Conservation (phyloP, 2,329 filamentous ascomycete species). For the Colletotrichum sp. region DNA sequence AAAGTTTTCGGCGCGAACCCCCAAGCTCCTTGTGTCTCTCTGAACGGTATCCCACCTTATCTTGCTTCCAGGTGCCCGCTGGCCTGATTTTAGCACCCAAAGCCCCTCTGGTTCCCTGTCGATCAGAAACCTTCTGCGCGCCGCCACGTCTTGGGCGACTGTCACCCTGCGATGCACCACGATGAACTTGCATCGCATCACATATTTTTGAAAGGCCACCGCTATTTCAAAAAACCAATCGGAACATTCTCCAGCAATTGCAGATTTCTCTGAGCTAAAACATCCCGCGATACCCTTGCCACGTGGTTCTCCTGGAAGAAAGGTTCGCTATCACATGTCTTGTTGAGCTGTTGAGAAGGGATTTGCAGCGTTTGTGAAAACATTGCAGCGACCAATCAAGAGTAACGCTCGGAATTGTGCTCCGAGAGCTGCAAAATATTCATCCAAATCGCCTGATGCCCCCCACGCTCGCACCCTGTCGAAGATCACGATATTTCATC, state of each 20-base stretch:
- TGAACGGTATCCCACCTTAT: not conserved
- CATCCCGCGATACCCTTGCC: not conserved
- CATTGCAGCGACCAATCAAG: not conserved
- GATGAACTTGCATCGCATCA: not conserved
- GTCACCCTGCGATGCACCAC: not conserved
- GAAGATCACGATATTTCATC: not conserved
- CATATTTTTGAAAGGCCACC: not conserved
- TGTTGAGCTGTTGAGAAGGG: not conserved
- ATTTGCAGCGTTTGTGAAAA: not conserved
- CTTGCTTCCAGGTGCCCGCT: not conserved
- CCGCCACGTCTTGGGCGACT: constrained; percentile 8
- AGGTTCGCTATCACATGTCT: not conserved
- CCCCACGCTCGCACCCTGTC: not conserved
- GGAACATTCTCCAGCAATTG: not conserved
- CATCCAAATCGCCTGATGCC: not conserved
- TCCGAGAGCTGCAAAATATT: not conserved
- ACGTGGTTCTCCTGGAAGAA: not conserved
- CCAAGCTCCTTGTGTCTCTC: not conserved
- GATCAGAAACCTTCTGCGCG: not conserved
- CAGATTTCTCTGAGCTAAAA: not conserved
- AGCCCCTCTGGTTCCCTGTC: not conserved
- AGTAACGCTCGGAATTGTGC: not conserved
- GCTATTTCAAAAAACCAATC: not conserved
- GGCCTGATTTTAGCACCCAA: not conserved
- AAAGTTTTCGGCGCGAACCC: not conserved